Evolutionary conservation across 164 flowering plant species (phyloP).

Genomic region (Houttuynia cordata): DNA sequence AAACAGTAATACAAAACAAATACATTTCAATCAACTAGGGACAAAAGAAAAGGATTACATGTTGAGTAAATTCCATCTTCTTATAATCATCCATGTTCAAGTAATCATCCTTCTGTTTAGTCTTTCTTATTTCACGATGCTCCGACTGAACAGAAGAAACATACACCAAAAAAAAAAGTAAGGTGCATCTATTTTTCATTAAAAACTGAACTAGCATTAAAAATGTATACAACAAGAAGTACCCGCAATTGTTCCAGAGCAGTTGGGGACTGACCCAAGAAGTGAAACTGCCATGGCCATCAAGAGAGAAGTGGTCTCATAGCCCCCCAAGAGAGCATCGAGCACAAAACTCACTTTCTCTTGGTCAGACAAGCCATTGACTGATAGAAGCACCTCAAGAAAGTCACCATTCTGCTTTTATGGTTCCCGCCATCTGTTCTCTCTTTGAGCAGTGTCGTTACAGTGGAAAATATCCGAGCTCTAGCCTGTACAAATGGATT

Average conservation of each 20-base stretch:
- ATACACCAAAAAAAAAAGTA: neutral
- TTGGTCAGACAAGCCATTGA: slow-evolving; percentile 40
- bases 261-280: slow-evolving; percentile 34
- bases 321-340: slow-evolving; percentile 58
- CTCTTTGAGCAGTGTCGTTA: slow-evolving; percentile 46
- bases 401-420: slow-evolving; percentile 28
- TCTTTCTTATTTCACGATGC: slow-evolving; percentile 34
- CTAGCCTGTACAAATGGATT: slow-evolving; percentile 51
- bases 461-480: slow-evolving; percentile 45
- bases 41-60: slow-evolving; percentile 18
- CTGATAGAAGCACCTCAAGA: slow-evolving; percentile 40
- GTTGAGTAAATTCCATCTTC: slow-evolving; percentile 55
- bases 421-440: slow-evolving; percentile 21
- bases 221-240: neutral
- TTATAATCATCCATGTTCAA: slow-evolving; percentile 60
- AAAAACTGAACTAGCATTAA: no score
- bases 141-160: slow-evolving; percentile 21
- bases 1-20: neutral
- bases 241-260: slow-evolving; percentile 47
- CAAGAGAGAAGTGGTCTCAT: slow-evolving; percentile 57
- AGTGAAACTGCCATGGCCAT: slow-evolving; percentile 45
- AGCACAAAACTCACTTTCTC: slow-evolving; percentile 63
- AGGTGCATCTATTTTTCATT: neutral
- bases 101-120: slow-evolving; percentile 30
- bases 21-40: neutral